Evolutionary conservation across 148 eudicot species (phyloP), one percentile per base, ranked within the genome.

Genomic region (Oxyria digyna): DNA sequence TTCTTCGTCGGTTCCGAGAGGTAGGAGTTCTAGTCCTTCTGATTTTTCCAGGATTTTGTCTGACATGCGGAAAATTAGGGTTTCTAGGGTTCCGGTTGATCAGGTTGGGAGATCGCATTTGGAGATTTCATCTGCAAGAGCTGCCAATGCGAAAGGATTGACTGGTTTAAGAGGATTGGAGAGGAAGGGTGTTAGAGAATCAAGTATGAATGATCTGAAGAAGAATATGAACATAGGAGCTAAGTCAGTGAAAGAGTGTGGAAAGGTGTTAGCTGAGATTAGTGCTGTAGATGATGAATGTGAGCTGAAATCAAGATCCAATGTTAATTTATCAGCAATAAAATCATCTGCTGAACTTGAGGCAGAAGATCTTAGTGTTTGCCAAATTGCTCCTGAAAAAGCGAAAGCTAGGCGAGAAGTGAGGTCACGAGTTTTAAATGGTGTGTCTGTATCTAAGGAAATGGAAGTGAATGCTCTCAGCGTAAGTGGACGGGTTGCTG

Each of bases 11-110:
- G 83, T 73, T 62, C 87, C 88, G 4, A 84, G 94, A 84, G 95
- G 96, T 79, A 89, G 98, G 74, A 84, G 91, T 40, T 73, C 91
- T 74, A 89, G 95, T n/a, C 98, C 98, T 32, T 83, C 74, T 84
- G 89, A 89, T 46, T 85, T 84, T 66, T 75, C 59, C 69, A 72
- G 83, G 37, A 72, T 66, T 68, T 71, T 84, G 65, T 76, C 87
- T 24, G 96, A 86, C 83, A 42, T 84, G 80, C 59, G 88, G 14
- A 87, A 76, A 48, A 67, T 40, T 73, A 83, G 79, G 82, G 81
- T 73, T 76, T 67, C 21, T 68, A 68, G 45, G 71, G 85, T 67
- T 66, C 63, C 49, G 70, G 50, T 20, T 68, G 81, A 24, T 23
- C 71, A 69, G 72, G 38, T 21, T 32, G 31, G 48, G 10, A 50